phyloP scores from a whole-genome alignment of 1,139 yeast species.

The Geotrichum klebahnii region DNA sequence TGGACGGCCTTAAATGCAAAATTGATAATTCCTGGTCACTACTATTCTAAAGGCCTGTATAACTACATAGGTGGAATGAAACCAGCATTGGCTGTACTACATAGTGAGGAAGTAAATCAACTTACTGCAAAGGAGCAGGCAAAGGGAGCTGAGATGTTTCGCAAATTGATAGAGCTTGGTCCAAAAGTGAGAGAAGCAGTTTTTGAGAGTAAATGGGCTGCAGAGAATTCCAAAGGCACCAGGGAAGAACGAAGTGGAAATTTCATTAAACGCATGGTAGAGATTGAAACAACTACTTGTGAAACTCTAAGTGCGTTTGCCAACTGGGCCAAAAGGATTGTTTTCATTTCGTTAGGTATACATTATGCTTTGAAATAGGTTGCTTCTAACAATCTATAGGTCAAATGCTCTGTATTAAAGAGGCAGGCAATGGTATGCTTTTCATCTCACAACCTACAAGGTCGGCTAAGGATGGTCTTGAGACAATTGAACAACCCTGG shows the following conservation, averaged over 20 bases:
- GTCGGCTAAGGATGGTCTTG: not conserved
- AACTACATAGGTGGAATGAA: not conserved
- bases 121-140: not conserved
- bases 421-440: slow-evolving; percentile 3
- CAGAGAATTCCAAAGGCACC: not conserved
- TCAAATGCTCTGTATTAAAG: slow-evolving; percentile 1
- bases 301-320: not conserved
- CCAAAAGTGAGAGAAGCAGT: slow-evolving; percentile 4
- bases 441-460: slow-evolving; percentile 6
- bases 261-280: not conserved
- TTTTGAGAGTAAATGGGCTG: not conserved
- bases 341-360: slow-evolving; percentile 3
- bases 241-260: not conserved
- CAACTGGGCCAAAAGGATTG: not conserved
- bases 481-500: not conserved
- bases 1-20: not conserved
- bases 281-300: slow-evolving; percentile 3
- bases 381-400: slow-evolving; percentile 5
- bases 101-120: slow-evolving; percentile 1
- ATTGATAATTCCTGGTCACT: not conserved
- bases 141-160: not conserved
- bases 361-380: not conserved
- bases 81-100: slow-evolving; percentile 3
- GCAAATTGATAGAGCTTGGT: slow-evolving; percentile 6
- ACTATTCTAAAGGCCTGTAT: not conserved